Evolutionary conservation across 495 filamentous ascomycete genomes (phyloP).

Genomic region (Hypoxylon perforatum): DNA sequence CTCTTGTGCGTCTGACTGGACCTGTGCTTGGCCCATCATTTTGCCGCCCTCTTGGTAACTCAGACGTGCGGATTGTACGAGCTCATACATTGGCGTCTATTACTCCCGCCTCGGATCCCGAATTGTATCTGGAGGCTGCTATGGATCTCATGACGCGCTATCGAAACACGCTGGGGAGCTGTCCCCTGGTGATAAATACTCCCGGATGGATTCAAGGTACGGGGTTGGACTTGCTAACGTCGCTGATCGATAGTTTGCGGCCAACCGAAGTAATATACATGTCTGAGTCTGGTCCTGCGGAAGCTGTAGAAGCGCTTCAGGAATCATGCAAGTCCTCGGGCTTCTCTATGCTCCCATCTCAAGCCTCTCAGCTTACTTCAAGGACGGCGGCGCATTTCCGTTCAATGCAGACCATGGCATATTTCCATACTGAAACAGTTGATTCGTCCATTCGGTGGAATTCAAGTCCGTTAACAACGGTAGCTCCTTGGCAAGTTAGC

Average conservation of each 20-base stretch:
- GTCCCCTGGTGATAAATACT: conserved; percentile 81
- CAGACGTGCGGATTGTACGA: conserved; percentile 57
- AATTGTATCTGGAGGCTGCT: conserved; percentile 74
- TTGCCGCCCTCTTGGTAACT: conserved; percentile 67
- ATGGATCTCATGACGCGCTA: conserved; percentile 76
- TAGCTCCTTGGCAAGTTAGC: conserved; percentile 55
- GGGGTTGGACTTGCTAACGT: conserved; percentile 74
- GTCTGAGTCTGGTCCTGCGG: conserved; percentile 74
- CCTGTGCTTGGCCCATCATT: conserved; percentile 81
- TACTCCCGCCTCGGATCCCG: conserved; percentile 75
- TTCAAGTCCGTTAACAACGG: conserved; percentile 49
- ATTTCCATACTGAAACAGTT: conserved; percentile 68
- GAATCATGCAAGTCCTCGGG: conserved; percentile 47
- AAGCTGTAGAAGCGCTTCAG: conserved; percentile 69
- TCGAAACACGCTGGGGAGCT: conserved; percentile 53
- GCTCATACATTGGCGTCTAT: conserved; percentile 79
- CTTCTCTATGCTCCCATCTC: conserved; percentile 64
- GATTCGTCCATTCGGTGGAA: conserved; percentile 48
- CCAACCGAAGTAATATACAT: conserved; percentile 77
- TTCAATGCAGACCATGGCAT: conserved; percentile 83
- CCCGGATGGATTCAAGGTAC: conserved; percentile 85
- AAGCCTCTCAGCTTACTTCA: conserved; percentile 69
- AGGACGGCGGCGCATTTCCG: conserved; percentile 75
- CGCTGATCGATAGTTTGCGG: conserved; percentile 63
- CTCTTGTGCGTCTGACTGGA: conserved; percentile 70